These are phyloP conservation scores for Spongispora temasekensis DNA, from an alignment of 1,284 basidiomycete genomes.

Conservation along the genomic window DNA sequence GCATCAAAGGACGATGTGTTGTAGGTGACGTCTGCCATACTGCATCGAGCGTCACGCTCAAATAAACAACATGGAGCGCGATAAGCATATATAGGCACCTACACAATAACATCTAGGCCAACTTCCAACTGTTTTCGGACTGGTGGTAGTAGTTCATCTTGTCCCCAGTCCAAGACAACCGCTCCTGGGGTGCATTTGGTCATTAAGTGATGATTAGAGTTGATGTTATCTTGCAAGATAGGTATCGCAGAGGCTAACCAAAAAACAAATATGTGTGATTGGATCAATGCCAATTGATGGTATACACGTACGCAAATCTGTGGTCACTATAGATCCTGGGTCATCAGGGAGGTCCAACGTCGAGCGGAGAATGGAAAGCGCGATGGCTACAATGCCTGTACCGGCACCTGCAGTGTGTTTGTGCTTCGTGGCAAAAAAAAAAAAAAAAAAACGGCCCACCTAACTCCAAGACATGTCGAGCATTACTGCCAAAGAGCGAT, in stretches of 20 bases:
- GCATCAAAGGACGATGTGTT: slow-evolving; percentile 82
- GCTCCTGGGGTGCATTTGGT: slow-evolving; percentile 38
- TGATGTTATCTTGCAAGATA: slow-evolving; percentile 71
- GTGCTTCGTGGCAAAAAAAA: not conserved
- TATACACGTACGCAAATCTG: slow-evolving; percentile 78
- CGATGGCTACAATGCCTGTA: slow-evolving; percentile 78
- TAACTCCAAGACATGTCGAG: slow-evolving; percentile 59
- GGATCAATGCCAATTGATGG: too few species aligned
- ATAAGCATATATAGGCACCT: slow-evolving; percentile 18
- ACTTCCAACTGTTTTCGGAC: slow-evolving; percentile 42
- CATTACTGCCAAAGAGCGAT: slow-evolving; percentile 41
- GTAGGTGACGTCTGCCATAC: slow-evolving; percentile 90
- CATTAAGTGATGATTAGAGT: slow-evolving; percentile 47
- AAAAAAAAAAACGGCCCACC: slow-evolving; percentile 42
- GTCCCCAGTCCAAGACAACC: slow-evolving; percentile 75
- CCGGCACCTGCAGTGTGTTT: slow-evolving; percentile 62
- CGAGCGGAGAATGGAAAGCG: slow-evolving; percentile 55
- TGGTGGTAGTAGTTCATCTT: slow-evolving; percentile 49
- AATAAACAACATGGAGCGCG: too few species aligned
- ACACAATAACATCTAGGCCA: slow-evolving; percentile 62
- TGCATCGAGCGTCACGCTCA: slow-evolving; percentile 38
- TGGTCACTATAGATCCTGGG: slow-evolving; percentile 55
- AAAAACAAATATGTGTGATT: too few species aligned
- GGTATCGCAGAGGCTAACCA: slow-evolving; percentile 74
- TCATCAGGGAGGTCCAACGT: slow-evolving; percentile 17